Evolutionary conservation across 1,139 yeast species (phyloP), one percentile per base, ranked within the genome.

Genomic region (Eremothecium cymbalariae): DNA sequence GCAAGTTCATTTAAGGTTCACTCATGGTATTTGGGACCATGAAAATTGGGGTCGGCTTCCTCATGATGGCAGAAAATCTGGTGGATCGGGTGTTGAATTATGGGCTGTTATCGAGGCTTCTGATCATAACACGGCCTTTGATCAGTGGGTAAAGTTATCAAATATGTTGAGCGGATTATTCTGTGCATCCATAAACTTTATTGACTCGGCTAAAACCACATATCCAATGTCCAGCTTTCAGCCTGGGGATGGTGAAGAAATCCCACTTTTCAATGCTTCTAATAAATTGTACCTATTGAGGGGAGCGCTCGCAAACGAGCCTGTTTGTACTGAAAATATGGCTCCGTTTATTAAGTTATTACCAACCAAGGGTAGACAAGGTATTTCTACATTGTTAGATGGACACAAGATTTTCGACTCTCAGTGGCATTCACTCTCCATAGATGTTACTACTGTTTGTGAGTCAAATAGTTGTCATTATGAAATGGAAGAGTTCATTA

Each of bases 371-470:
- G 97, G 96, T 1, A 81, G 81, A 53, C 79, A 94, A 0, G 99
- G 99, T 2, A 65, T 90, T 26, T 73, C 95, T 0, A 73, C 94
- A 0, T 64, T 90, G 34, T 65, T 93, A 28, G 94, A 88, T 49
- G 97, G 98, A n/a, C 97, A 88, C 57, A 79, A 78, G 51, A 72
- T 93, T n/a, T 93, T 85, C 58, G 95, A 86, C 52, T 79, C 96
- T 0, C 77, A 80, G 45, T 90, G 97, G 97, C 95, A 88, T 46
- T 76, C 90, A 16, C 80, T 93, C 86, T 73, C 95, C 1, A 74
- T 90, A 34, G 97, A 90, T 54, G 68, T 86, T 17, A 60, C 63
- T n/a, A 78, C 90, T 0, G 64, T 62, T 15, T 77, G 86, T 43
- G 50, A 51, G n/a, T 49, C 48, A 8, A 46, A 41, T 1, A 32